Base-by-base conservation (phyloP, 2,329 filamentous ascomycete genomes). In the Aspergillus ochraceoroseus region DNA sequence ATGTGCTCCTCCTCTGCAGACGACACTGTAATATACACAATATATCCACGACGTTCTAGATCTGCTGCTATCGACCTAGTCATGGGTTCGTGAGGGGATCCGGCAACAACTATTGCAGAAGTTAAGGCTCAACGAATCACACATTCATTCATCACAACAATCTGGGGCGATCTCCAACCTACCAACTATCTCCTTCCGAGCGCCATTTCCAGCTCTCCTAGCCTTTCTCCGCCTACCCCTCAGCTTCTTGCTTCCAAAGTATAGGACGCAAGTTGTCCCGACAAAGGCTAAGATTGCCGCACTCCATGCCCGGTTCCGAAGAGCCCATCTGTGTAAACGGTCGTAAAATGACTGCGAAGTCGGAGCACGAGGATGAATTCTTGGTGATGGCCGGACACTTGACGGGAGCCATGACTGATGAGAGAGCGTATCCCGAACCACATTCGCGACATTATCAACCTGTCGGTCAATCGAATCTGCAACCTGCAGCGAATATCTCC, bases 21-120 rank as follows among this genome's bases (percentile, higher is more conserved):
- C 49, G 80, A 83, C 56, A 88, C 90, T 1, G 94, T 85, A 45
- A 98, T 74, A 63, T 88, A 98, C 41, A 96, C 87, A 46, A 96
- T 85, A 63, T 94, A 96, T 3, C 92, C 92, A 49, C 88, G 80
- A 44, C 88, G 76, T 67, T 96, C 92, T 52, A 98, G 72, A 59
- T 98, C 92, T 32, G 89, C 68, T 2, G 87, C 81, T 38, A 96
- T 72, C 7, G 87, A 87, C 56, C 82, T 83, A 5, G 87, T 90
- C 57, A 95, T 74, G 11, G 89, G 85, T 55, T 94, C 81, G 34
- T 83, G 79, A 5, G 87, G 85, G 13, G 87, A 88, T n/a, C 90
- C 90, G 14, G 88, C 88, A 47, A 96, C 77, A 18, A 96, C 85
- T 61, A 80, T 71, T 47, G 9, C 37, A 47, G 45, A 15, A 36